Evolutionary conservation across 2,329 filamentous ascomycete genomes (phyloP).

Genomic region (Aspergillus aculeatus): DNA sequence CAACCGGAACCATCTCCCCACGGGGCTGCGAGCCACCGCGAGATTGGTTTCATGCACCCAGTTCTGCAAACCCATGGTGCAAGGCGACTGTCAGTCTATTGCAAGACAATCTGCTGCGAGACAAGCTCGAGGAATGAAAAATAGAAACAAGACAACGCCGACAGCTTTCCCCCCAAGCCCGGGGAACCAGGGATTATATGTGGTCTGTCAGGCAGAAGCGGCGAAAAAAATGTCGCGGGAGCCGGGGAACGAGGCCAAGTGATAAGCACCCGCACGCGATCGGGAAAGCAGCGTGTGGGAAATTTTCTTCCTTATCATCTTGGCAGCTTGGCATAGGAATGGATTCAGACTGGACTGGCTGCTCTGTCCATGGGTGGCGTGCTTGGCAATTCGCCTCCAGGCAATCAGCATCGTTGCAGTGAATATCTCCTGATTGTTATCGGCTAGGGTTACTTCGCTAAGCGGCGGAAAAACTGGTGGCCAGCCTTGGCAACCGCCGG

Average conservation of each 20-base stretch:
- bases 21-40: slow-evolving; percentile 60
- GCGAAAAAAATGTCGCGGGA: not conserved
- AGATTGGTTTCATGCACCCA: slow-evolving; percentile 30
- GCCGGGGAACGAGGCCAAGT: not conserved
- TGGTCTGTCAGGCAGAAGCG: not conserved
- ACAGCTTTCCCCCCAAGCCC: not conserved
- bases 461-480: no score
- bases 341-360: not conserved
- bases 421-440: no score
- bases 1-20: slow-evolving; percentile 74
- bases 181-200: slow-evolving; percentile 4
- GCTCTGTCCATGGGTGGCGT: slow-evolving; percentile 2
- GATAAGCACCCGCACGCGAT: not conserved
- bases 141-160: not conserved
- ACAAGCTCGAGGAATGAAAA: not conserved
- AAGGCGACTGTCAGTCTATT: not conserved
- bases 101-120: not conserved
- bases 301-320: not conserved
- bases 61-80: slow-evolving; percentile 17
- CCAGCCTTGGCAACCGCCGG: not conserved
- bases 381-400: not conserved
- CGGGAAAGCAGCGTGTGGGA: not conserved
- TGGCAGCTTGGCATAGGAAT: not conserved
- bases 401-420: no score
- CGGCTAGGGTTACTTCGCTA: no score